Conservation (phyloP, 805 yeast genomes). For the Pichia deserticola region DNA sequence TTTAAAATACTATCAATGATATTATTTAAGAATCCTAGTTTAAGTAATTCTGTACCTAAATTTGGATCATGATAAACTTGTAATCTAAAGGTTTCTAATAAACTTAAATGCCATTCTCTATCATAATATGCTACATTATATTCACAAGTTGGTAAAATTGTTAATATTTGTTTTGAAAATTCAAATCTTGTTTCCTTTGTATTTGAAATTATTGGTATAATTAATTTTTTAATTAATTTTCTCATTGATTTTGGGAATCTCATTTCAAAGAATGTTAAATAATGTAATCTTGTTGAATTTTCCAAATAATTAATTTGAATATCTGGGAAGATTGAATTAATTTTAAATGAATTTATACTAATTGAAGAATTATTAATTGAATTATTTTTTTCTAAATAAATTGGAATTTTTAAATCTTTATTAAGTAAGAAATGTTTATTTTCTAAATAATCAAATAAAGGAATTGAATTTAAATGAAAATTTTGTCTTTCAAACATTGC, state of each 20-base stretch:
- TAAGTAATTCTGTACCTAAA: slow-evolving; percentile 33
- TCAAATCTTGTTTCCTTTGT: slow-evolving; percentile 38
- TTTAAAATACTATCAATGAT: slow-evolving; percentile 32
- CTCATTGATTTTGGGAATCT: slow-evolving; percentile 50
- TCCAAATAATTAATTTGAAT: background rate
- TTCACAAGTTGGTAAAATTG: slow-evolving; percentile 45
- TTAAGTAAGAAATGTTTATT: slow-evolving; percentile 10
- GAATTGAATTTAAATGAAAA: background rate
- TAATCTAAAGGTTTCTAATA: slow-evolving; percentile 24
- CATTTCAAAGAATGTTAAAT: slow-evolving; percentile 49
- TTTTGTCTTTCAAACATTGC: slow-evolving; percentile 33
- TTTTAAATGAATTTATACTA: background rate
- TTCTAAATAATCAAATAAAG: background rate
- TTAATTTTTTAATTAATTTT: slow-evolving; percentile 36
- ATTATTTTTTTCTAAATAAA: background rate
- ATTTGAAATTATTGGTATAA: slow-evolving; percentile 51
- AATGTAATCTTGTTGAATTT: slow-evolving; percentile 45
- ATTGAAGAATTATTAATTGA: background rate
- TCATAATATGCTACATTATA: slow-evolving; percentile 39
- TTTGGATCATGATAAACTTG: slow-evolving; percentile 28
- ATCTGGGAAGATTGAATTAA: background rate
- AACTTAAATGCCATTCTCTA: slow-evolving; percentile 39
- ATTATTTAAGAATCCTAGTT: slow-evolving; percentile 32
- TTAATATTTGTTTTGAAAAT: slow-evolving; percentile 47
- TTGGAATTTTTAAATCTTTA: background rate